Conservation (phyloP, 1,284 basidiomycete species). For the Vanrija sp. region DNA sequence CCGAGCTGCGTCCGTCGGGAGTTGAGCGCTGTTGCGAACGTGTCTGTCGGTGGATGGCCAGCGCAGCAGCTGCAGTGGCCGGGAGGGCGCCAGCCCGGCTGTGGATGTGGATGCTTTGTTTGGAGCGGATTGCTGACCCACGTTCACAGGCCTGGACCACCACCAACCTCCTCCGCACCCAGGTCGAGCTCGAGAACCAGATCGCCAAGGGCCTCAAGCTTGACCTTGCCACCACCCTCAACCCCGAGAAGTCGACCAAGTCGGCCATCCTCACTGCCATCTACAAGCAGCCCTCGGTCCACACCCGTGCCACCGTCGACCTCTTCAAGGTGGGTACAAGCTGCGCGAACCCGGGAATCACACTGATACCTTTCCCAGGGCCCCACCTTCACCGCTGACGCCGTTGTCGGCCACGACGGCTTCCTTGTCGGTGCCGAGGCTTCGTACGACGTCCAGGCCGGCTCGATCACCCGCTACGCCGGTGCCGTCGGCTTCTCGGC, state of each 20-base stretch:
- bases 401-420: constrained; percentile 92
- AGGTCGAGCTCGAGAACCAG: constrained; percentile 96
- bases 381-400: constrained; percentile 93
- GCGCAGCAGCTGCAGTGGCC: too few relatives aligned
- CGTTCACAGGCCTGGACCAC: constrained; percentile 75
- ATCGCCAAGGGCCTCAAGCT: constrained; percentile 97
- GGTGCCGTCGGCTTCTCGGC: constrained; percentile 81
- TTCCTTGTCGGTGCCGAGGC: constrained; percentile 96
- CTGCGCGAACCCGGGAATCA: background rate
- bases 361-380: constrained; percentile 57
- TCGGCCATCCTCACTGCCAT: constrained; percentile 72
- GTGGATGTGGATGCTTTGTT: background rate
- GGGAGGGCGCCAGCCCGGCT: too few relatives aligned
- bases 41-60: background rate
- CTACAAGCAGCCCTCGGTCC: constrained; percentile 96
- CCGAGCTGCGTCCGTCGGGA: background rate
- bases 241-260: constrained; percentile 70
- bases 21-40: background rate
- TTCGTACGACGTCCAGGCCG: constrained; percentile 92
- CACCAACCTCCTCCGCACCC: constrained; percentile 77
- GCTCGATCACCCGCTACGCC: constrained; percentile 87
- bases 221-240: constrained; percentile 78
- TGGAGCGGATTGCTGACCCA: background rate
- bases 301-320: constrained; percentile 87
- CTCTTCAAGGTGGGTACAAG: constrained; percentile 75